Evolutionary conservation across 1,284 basidiomycete species (phyloP).

Genomic region (Pholiota adiposa): DNA sequence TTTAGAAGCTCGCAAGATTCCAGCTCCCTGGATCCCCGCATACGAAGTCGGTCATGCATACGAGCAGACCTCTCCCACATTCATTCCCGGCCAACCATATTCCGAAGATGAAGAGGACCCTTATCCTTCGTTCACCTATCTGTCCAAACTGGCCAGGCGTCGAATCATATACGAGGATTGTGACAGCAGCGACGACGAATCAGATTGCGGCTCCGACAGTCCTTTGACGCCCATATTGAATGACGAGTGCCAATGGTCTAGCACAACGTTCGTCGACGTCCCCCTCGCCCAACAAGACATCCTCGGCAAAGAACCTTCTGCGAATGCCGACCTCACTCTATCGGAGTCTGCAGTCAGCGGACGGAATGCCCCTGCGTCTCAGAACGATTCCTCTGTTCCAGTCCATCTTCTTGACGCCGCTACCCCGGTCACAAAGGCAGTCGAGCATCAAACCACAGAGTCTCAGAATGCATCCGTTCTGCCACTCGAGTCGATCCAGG

Average conservation of each 20-base stretch:
- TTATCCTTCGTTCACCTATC: conserved; percentile 26
- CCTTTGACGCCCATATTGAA: background rate
- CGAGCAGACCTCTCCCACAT: conserved; percentile 14
- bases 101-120: conserved; percentile 19
- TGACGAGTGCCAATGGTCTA: background rate
- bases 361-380: background rate
- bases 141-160: conserved; percentile 12
- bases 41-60: conserved; percentile 20
- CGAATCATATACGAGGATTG: conserved; percentile 3
- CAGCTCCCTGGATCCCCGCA: conserved; percentile 30
- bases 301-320: background rate
- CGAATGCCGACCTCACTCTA: background rate
- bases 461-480: background rate
- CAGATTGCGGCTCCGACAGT: conserved; percentile 10
- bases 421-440: background rate
- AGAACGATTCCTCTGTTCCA: background rate
- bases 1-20: conserved; percentile 25
- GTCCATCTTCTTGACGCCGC: conserved; percentile 1
- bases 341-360: background rate
- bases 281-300: background rate
- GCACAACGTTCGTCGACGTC: background rate
- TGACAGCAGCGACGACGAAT: conserved; percentile 7
- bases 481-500: background rate
- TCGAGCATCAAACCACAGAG: background rate
- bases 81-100: conserved; percentile 23